These are phyloP conservation scores for Pleurotus citrinopileatus DNA, from an alignment of 768 basidiomycete genomes.

Conservation along the genomic window DNA sequence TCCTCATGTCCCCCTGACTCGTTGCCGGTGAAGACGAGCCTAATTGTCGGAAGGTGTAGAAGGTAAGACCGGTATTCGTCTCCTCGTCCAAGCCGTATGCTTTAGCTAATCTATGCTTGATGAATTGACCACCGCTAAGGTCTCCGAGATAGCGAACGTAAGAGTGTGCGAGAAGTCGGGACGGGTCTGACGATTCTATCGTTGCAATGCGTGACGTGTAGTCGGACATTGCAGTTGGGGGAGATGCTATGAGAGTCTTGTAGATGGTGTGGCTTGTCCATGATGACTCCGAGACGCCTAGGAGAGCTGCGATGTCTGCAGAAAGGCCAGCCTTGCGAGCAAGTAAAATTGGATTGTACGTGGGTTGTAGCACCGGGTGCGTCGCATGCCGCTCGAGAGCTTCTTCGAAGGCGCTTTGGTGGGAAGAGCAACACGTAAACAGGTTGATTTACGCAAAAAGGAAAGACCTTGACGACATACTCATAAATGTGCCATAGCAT, in stretches of 20 bases:
- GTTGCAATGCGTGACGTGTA: constrained; percentile 54
- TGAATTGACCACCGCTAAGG: constrained; percentile 74
- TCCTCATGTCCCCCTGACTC: constrained; percentile 59
- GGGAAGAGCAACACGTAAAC: not conserved
- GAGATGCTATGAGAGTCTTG: constrained; percentile 35
- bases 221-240: constrained; percentile 44
- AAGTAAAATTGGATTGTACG: constrained; percentile 69
- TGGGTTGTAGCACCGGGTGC: constrained; percentile 61
- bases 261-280: constrained; percentile 62
- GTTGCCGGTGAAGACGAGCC: constrained; percentile 38
- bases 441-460: not conserved
- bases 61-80: constrained; percentile 48
- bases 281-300: constrained; percentile 43
- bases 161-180: constrained; percentile 67
- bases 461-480: constrained; percentile 41
- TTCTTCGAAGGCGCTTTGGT: constrained; percentile 49
- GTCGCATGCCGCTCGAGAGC: constrained; percentile 58
- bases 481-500: constrained; percentile 79
- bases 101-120: constrained; percentile 59
- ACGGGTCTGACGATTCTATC: constrained; percentile 44
- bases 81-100: constrained; percentile 59
- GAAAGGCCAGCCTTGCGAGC: constrained; percentile 58
- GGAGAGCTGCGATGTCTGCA: constrained; percentile 65
- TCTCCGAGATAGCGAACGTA: constrained; percentile 86
- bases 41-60: constrained; percentile 68